These are phyloP conservation scores for Eutreptiella sp. DNA, from an alignment of 208 protist species.

Conservation along the genomic window DNA sequence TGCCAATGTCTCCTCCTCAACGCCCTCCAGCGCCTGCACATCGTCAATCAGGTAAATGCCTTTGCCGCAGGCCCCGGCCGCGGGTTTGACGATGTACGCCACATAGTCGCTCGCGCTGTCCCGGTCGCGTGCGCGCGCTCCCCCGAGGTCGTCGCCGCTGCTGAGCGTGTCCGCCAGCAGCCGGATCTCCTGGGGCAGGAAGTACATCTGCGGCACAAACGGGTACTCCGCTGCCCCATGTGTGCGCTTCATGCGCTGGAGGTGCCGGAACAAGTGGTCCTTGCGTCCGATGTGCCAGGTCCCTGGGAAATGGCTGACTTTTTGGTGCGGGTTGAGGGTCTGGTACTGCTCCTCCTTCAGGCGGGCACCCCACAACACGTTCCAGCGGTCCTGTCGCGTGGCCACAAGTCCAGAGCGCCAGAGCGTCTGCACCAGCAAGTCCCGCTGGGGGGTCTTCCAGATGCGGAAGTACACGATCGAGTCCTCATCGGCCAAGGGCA, in stretches of 20 bases:
- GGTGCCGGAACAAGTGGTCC: constrained; percentile 55
- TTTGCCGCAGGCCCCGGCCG: constrained; percentile 51
- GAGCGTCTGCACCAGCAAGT: too few relatives aligned
- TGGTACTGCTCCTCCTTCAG: constrained; percentile 51
- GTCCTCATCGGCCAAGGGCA: too few relatives aligned
- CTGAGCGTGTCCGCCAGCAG: constrained; percentile 34
- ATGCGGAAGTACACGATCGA: too few relatives aligned
- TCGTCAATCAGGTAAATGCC: constrained; percentile 52
- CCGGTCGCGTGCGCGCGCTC: constrained; percentile 32
- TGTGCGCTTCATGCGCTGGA: constrained; percentile 27
- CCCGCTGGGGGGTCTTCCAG: too few relatives aligned
- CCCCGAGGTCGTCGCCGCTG: too few relatives aligned
- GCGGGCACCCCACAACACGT: constrained; percentile 58
- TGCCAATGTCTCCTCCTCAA: too few relatives aligned
- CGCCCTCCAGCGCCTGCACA: too few relatives aligned
- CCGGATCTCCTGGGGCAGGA: constrained; percentile 47
- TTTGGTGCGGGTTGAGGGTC: constrained; percentile 43
- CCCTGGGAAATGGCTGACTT: constrained; percentile 78
- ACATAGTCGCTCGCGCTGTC: too few relatives aligned
- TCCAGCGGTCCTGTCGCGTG: constrained; percentile 39
- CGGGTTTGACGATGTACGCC: constrained; percentile 73
- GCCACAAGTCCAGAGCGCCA: constrained; percentile 19
- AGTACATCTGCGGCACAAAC: constrained; percentile 50
- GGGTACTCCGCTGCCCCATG: too few relatives aligned
- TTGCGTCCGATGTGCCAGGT: constrained; percentile 69